Percentiles rank a stretch among this genome's conserved stretches.
These are phyloP conservation scores for Phytopythium sindhum DNA, from an alignment of 352 stramenopile species.

Conservation along the genomic window DNA sequence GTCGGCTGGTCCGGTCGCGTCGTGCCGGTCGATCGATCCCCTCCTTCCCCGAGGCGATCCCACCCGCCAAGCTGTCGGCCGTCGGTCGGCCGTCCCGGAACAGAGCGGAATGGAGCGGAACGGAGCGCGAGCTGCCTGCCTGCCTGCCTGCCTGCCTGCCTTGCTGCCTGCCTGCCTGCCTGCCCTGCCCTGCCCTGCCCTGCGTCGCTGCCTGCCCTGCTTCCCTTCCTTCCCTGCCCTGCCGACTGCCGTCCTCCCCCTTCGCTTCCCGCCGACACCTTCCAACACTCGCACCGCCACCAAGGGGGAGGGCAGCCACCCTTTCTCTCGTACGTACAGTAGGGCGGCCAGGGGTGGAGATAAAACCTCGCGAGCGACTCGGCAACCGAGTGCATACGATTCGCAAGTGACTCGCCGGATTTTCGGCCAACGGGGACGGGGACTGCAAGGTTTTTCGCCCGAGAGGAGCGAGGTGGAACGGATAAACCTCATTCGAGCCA, in stretches of 20 bases:
- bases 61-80: not conserved
- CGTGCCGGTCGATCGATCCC: too few relatives aligned
- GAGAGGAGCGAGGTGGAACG: not conserved
- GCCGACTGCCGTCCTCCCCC: constrained; percentile 16
- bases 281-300: constrained; percentile 21
- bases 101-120: not conserved
- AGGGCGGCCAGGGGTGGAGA: not conserved
- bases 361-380: not conserved
- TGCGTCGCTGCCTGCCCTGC: not conserved
- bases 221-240: not conserved
- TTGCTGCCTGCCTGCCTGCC: constrained; percentile 6
- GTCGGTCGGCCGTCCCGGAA: not conserved
- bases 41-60: not conserved
- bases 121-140: constrained; percentile 1
- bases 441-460: not conserved
- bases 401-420: not conserved
- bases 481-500: constrained; percentile 4
- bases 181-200: constrained; percentile 6
- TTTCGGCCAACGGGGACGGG: too few relatives aligned
- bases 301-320: not conserved
- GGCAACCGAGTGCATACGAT: not conserved
- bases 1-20: constrained; percentile 8
- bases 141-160: constrained; percentile 9
- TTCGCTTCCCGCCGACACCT: constrained; percentile 36
- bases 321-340: not conserved